Conservation (phyloP, 306 rosid species). For the Quercus wislizeni region DNA sequence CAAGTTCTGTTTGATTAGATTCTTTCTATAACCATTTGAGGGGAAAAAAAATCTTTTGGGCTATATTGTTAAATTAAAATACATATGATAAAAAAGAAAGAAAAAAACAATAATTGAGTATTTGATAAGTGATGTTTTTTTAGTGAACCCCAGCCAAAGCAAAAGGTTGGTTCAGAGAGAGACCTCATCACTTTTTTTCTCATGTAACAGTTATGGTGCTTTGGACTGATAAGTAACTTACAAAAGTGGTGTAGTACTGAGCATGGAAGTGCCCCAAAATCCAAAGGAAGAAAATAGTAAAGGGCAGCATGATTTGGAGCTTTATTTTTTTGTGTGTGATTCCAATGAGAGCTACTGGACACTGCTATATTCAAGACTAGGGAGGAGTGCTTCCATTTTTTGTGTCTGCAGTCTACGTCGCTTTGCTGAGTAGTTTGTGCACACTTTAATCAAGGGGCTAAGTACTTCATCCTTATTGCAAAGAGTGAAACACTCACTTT, state of each 20-base stretch:
- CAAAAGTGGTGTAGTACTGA: neutral
- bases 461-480: neutral
- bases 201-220: neutral
- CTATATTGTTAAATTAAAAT: neutral
- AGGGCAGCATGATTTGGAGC: neutral
- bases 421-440: constrained; percentile 10
- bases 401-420: neutral
- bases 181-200: neutral
- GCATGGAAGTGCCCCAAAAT: neutral
- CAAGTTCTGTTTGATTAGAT: no score
- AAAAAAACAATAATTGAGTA: neutral
- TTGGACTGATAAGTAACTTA: neutral
- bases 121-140: neutral
- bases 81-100: neutral
- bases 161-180: neutral
- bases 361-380: neutral
- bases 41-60: no score
- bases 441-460: neutral
- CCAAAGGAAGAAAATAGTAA: neutral
- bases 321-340: neutral
- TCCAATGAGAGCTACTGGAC: constrained; percentile 9
- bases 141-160: neutral
- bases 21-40: no score
- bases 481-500: neutral
- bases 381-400: constrained; percentile 1